These are phyloP conservation scores for Pythium brachiatum DNA, from an alignment of 352 stramenopile species.

Conservation along the genomic window DNA sequence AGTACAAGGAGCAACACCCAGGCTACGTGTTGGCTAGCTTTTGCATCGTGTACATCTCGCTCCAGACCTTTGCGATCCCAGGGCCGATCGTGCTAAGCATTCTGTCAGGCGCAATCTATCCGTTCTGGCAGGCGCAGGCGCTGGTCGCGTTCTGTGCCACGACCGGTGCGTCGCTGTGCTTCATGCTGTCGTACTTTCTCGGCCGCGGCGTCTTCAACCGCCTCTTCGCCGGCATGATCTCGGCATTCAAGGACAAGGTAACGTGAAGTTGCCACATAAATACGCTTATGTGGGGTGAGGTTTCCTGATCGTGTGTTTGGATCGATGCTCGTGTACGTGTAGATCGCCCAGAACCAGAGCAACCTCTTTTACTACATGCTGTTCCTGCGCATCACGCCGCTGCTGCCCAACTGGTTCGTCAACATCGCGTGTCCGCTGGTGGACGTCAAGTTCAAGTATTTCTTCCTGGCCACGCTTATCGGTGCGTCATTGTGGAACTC, in stretches of 20 bases:
- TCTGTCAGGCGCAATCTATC: conserved; percentile 85
- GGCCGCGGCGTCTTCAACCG: conserved; percentile 70
- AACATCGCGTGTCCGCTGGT: conserved; percentile 87
- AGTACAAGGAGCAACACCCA: conserved; percentile 76
- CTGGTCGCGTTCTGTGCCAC: conserved; percentile 85
- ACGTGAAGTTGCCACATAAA: not conserved
- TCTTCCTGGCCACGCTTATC: conserved; percentile 81
- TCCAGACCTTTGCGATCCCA: conserved; percentile 88
- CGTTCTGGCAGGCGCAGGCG: conserved; percentile 71
- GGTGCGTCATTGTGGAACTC: conserved; percentile 22
- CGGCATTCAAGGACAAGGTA: conserved; percentile 75
- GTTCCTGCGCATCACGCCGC: conserved; percentile 85
- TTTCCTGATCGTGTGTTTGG: not conserved
- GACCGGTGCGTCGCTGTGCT: conserved; percentile 78
- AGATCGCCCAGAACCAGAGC: conserved; percentile 77
- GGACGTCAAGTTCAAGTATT: conserved; percentile 81
- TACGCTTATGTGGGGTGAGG: not conserved
- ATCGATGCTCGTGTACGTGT: too few species aligned
- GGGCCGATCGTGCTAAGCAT: conserved; percentile 87
- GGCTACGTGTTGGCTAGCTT: conserved; percentile 78
- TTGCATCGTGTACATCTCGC: conserved; percentile 80
- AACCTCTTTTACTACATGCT: conserved; percentile 90
- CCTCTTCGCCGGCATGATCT: conserved; percentile 70
- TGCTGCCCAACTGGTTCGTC: conserved; percentile 90
- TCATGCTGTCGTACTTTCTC: conserved; percentile 83